These are phyloP conservation scores for Meredithiella fracta DNA, from an alignment of 2,329 filamentous ascomycete genomes.

Conservation along the genomic window DNA sequence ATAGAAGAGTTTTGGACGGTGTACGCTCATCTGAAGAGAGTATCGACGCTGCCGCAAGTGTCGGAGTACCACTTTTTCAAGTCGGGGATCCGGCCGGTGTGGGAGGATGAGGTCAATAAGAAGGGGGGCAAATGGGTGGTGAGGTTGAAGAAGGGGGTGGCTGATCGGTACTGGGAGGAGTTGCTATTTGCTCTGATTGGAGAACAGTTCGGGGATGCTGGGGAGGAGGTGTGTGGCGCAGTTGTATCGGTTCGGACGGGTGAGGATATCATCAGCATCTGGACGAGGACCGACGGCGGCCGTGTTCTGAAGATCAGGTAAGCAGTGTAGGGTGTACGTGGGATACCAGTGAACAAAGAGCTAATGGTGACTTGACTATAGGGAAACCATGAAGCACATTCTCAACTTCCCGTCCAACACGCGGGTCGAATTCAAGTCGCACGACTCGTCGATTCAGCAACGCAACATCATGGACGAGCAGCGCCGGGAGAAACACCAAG, in stretches of 20 bases:
- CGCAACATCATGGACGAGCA: slow-evolving; percentile 80
- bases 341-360: too few relatives aligned
- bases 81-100: slow-evolving; percentile 87
- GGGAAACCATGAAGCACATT: slow-evolving; percentile 85
- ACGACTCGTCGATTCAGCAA: slow-evolving; percentile 90
- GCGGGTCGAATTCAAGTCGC: slow-evolving; percentile 85
- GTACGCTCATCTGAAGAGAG: slow-evolving; percentile 77
- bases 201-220: slow-evolving; percentile 82
- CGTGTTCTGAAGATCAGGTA: slow-evolving; percentile 93
- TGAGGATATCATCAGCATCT: slow-evolving; percentile 94
- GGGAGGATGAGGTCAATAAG: slow-evolving; percentile 97
- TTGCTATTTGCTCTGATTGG: slow-evolving; percentile 78
- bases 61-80: slow-evolving; percentile 98
- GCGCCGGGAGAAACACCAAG: slow-evolving; percentile 61
- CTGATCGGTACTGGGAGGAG: slow-evolving; percentile 94
- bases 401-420: slow-evolving; percentile 78
- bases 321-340: slow-evolving; percentile 23
- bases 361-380: slow-evolving; percentile 23
- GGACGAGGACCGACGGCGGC: slow-evolving; percentile 85
- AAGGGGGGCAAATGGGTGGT: slow-evolving; percentile 96
- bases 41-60: slow-evolving; percentile 73
- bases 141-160: slow-evolving; percentile 89
- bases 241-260: slow-evolving; percentile 89
- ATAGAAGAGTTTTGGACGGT: slow-evolving; percentile 85
- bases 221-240: slow-evolving; percentile 86